A percentile compares a stretch with the other conserved stretches of the same genome.
These are phyloP conservation scores for Catunica adiposa DNA, from an alignment of 2,329 filamentous ascomycete genomes.

Conservation along the genomic window DNA sequence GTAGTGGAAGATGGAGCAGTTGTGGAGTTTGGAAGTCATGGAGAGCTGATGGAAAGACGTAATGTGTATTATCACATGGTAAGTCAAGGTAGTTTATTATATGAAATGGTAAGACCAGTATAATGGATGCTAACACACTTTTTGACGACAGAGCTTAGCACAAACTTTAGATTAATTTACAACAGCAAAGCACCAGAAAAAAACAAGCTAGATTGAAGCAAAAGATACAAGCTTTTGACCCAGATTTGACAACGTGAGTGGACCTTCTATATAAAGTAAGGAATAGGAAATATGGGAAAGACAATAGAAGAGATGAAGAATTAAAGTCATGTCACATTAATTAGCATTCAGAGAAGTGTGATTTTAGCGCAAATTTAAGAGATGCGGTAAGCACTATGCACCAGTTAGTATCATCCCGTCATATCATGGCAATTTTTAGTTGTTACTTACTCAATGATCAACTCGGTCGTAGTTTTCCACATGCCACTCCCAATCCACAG, in stretches of 20 bases:
- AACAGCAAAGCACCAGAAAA: not conserved
- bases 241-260: not conserved
- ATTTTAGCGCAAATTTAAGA: slow-evolving; percentile 16
- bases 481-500: slow-evolving; percentile 34
- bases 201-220: not conserved
- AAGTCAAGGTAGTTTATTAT: slow-evolving; percentile 12
- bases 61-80: slow-evolving; percentile 38
- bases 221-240: not conserved
- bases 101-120: not conserved
- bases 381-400: slow-evolving; percentile 22
- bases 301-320: not conserved
- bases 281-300: not conserved
- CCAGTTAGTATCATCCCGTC: no score
- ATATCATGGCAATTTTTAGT: not conserved
- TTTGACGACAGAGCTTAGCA: not conserved
- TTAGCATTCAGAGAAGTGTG: no score
- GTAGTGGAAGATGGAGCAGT: slow-evolving; percentile 27
- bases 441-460: slow-evolving; percentile 30
- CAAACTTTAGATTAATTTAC: slow-evolving; percentile 9
- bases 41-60: slow-evolving; percentile 36
- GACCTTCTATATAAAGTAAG: not conserved
- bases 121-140: not conserved
- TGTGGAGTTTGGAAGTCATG: slow-evolving; percentile 28
- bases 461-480: slow-evolving; percentile 26
- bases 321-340: not conserved